These are phyloP conservation scores for Apophysomyces variabilis DNA, from an alignment of 371 early-diverging fungal genomes.

Conservation along the genomic window DNA sequence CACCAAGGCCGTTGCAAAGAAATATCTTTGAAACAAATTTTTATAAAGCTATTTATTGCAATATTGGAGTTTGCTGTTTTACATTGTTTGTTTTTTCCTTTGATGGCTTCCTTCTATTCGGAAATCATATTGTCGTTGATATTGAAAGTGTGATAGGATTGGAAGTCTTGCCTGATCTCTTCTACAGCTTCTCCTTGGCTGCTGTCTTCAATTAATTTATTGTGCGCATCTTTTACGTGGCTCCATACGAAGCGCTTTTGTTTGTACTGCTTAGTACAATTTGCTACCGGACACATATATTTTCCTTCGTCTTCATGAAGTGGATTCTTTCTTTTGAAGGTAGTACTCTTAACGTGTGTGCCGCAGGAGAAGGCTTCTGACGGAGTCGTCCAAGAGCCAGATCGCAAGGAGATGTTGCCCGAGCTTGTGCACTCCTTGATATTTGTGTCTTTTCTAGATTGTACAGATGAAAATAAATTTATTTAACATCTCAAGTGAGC, in stretches of 20 bases:
- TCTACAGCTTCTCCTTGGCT: neutral
- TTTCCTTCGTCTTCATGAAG: neutral
- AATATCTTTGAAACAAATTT: neutral
- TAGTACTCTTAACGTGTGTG: too few relatives aligned
- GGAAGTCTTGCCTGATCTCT: neutral
- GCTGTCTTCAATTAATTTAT: neutral
- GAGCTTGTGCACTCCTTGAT: neutral
- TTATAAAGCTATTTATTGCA: neutral
- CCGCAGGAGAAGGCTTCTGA: neutral
- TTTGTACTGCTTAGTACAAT: neutral
- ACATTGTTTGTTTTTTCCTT: neutral
- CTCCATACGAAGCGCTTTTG: neutral
- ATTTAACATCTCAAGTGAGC: too few relatives aligned
- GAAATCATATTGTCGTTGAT: neutral
- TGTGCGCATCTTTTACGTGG: neutral
- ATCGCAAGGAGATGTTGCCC: constrained; percentile 4
- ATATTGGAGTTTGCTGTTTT: neutral
- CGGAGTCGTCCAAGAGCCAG: neutral
- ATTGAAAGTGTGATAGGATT: neutral
- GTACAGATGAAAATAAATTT: neutral
- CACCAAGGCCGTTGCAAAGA: too few relatives aligned
- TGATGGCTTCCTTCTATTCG: neutral
- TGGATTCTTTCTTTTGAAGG: too few relatives aligned
- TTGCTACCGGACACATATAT: neutral
- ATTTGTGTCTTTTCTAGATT: neutral